phyloP scores from a whole-genome alignment of 495 filamentous ascomycete species.

The Filosporella fistucella region DNA sequence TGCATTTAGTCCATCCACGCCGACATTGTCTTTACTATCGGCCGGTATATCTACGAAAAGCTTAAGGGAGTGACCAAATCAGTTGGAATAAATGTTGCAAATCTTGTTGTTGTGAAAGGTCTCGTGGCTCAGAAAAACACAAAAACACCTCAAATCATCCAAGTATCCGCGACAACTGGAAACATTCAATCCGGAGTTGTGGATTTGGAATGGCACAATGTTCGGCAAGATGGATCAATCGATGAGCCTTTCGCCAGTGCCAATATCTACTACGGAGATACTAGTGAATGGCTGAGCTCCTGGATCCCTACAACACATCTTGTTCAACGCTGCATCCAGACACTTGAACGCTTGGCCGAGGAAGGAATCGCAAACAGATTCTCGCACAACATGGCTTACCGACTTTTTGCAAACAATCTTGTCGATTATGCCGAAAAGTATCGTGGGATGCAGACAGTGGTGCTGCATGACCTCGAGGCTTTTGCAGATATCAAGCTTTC shows the following conservation, averaged over 20 bases:
- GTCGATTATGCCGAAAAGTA: constrained; percentile 65
- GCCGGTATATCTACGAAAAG: constrained; percentile 58
- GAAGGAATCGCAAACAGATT: constrained; percentile 32
- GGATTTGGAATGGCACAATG: no score
- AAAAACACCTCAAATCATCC: constrained; percentile 16
- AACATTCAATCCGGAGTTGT: not conserved
- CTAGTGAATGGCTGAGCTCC: constrained; percentile 41
- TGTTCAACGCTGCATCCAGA: constrained; percentile 43
- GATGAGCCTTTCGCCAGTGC: constrained; percentile 43
- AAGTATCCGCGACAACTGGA: not conserved
- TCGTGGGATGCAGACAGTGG: constrained; percentile 67
- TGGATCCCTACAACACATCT: constrained; percentile 50
- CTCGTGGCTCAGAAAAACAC: constrained; percentile 53
- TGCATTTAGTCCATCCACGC: constrained; percentile 52
- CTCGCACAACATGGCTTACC: constrained; percentile 61
- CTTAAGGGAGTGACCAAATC: constrained; percentile 45
- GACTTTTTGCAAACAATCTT: constrained; percentile 55
- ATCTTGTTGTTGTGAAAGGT: constrained; percentile 64
- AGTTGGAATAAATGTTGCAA: constrained; percentile 50
- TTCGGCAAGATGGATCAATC: no score
- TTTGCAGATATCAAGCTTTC: constrained; percentile 63
- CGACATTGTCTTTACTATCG: constrained; percentile 70
- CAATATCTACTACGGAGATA: constrained; percentile 39
- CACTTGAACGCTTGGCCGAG: constrained; percentile 46
- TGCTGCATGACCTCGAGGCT: constrained; percentile 68